Evolutionary conservation across 2,329 filamentous ascomycete genomes (phyloP).

Genomic region (Aureobasidium sp.): DNA sequence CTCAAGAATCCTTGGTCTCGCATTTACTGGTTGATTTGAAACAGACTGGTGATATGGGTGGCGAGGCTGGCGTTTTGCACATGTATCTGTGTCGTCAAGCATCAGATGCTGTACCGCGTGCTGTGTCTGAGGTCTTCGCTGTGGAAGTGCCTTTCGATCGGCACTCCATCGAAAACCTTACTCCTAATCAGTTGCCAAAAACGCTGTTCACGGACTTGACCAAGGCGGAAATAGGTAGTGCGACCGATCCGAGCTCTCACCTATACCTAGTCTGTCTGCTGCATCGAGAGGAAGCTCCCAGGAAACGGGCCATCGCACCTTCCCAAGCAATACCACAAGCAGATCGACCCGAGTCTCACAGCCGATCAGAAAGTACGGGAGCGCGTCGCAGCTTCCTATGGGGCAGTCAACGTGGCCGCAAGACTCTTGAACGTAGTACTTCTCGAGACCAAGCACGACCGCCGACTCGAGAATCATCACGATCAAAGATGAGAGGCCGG

Average conservation of each 20-base stretch:
- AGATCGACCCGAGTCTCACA: neutral
- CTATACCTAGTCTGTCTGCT: conserved; percentile 81
- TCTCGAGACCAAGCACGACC: conserved; percentile 4
- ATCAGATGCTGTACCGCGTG: conserved; percentile 54
- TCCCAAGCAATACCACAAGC: neutral
- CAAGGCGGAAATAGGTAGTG: conserved; percentile 63
- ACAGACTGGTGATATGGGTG: conserved; percentile 68
- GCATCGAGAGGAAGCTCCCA: conserved; percentile 49
- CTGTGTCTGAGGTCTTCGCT: conserved; percentile 75
- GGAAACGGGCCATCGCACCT: neutral
- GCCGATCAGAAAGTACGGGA: conserved; percentile 18
- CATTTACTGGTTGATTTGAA: conserved; percentile 80
- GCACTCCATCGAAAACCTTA: conserved; percentile 54
- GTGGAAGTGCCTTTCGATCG: conserved; percentile 72
- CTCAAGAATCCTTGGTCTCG: conserved; percentile 68
- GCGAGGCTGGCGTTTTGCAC: conserved; percentile 68
- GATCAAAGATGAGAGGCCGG: conserved; percentile 14
- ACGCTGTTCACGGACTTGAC: conserved; percentile 85
- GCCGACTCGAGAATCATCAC: conserved; percentile 7
- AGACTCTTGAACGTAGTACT: conserved; percentile 20
- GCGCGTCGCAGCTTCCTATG: conserved; percentile 48
- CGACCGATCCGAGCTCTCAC: conserved; percentile 58
- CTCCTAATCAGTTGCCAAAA: conserved; percentile 62
- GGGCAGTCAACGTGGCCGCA: conserved; percentile 58
- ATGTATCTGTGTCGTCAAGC: conserved; percentile 71